Conservation (phyloP, 495 filamentous ascomycete genomes). For the Podospora pseudocomata region DNA sequence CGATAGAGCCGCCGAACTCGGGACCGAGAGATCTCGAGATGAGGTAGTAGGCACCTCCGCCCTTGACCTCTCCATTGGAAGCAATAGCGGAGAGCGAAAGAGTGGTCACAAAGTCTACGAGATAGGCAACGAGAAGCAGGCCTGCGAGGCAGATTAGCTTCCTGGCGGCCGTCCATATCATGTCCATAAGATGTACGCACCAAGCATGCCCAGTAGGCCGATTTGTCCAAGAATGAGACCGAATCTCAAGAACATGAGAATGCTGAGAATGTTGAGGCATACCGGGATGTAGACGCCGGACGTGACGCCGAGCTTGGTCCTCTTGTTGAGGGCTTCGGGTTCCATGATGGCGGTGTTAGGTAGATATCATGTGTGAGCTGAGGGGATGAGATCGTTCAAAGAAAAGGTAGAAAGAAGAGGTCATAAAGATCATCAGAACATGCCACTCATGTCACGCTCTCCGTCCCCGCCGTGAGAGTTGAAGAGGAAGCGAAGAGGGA, state of each 20-base stretch:
- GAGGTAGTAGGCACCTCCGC: slow-evolving; percentile 84
- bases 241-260: slow-evolving; percentile 87
- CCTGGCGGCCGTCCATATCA: not conserved
- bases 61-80: slow-evolving; percentile 84
- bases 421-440: not conserved
- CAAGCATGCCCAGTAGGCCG: slow-evolving; percentile 75
- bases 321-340: slow-evolving; percentile 31
- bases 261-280: slow-evolving; percentile 83
- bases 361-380: not conserved
- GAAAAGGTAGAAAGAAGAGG: not conserved
- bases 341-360: slow-evolving; percentile 28
- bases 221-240: slow-evolving; percentile 75
- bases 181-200: slow-evolving; percentile 37
- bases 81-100: slow-evolving; percentile 86
- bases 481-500: not conserved
- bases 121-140: slow-evolving; percentile 66
- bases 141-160: slow-evolving; percentile 38
- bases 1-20: slow-evolving; percentile 89
- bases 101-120: slow-evolving; percentile 77
- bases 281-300: slow-evolving; percentile 85
- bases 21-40: slow-evolving; percentile 84
- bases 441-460: not conserved
- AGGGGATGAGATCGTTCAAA: not conserved
- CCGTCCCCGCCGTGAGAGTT: not conserved
- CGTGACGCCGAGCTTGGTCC: slow-evolving; percentile 65